Conservation (phyloP, 2,329 filamentous ascomycete species). For the Apiospora saccharicola region DNA sequence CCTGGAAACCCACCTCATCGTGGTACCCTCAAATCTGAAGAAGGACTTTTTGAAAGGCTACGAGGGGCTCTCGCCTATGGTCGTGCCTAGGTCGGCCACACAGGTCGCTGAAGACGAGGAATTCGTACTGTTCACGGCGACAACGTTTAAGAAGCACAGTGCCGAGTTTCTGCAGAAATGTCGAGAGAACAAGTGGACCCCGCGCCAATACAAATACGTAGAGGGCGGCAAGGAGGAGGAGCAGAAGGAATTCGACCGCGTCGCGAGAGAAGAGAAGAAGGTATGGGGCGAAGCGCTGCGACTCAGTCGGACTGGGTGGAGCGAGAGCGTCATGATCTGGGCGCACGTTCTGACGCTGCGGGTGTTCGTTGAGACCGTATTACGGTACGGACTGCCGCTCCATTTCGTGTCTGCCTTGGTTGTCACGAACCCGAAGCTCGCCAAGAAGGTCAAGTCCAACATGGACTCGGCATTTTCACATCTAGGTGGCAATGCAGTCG, state of each 20-base stretch:
- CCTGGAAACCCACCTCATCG: conserved; percentile 93
- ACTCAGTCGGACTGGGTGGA: conserved; percentile 90
- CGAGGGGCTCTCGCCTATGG: conserved; percentile 88
- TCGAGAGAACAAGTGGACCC: conserved; percentile 92
- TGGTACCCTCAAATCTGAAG: conserved; percentile 78
- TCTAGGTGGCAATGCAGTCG: conserved; percentile 92
- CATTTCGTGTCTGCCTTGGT: conserved; percentile 87
- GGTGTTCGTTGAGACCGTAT: conserved; percentile 97
- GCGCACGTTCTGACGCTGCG: conserved; percentile 88
- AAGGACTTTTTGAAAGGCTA: conserved; percentile 92
- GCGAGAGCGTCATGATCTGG: conserved; percentile 96
- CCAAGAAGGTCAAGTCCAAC: conserved; percentile 78
- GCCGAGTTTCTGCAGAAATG: conserved; percentile 91
- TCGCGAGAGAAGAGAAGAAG: conserved; percentile 82
- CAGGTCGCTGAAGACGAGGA: conserved; percentile 88
- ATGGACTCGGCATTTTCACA: conserved; percentile 89
- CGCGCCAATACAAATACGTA: conserved; percentile 91
- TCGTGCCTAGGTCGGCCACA: conserved; percentile 86
- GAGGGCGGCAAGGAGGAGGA: conserved; percentile 92
- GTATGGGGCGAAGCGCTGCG: conserved; percentile 91
- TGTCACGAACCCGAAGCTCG: conserved; percentile 83
- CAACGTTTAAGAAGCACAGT: conserved; percentile 91
- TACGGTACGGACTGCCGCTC: conserved; percentile 90
- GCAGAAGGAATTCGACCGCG: conserved; percentile 81
- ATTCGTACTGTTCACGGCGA: conserved; percentile 87